These are phyloP conservation scores for Cryphonectria radicalis DNA, from an alignment of 2,329 filamentous ascomycete species.

Conservation along the genomic window DNA sequence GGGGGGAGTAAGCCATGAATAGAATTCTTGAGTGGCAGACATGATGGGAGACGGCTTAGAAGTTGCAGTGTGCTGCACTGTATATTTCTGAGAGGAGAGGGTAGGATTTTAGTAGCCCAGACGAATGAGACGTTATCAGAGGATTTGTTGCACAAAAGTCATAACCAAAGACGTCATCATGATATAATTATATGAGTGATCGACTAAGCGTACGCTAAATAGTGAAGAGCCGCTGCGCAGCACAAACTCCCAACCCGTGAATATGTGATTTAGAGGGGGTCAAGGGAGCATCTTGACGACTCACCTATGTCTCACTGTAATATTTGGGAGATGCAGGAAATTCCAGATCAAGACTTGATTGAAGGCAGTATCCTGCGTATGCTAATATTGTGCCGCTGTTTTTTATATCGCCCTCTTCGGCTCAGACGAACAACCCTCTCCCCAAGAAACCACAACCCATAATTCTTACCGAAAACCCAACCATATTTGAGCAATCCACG, in stretches of 20 bases:
- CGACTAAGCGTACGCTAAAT: background rate
- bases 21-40: constrained; percentile 11
- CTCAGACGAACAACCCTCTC: background rate
- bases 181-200: background rate
- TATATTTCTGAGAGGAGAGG: background rate
- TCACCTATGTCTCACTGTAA: background rate
- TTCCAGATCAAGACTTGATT: too few relatives aligned
- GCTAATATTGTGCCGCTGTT: too few relatives aligned
- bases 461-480: background rate
- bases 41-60: background rate
- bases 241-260: too few relatives aligned
- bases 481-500: background rate
- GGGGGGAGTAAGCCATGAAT: constrained; percentile 18
- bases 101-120: background rate
- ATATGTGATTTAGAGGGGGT: too few relatives aligned
- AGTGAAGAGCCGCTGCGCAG: background rate
- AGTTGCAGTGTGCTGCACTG: background rate
- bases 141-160: background rate
- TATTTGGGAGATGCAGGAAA: too few relatives aligned
- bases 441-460: background rate
- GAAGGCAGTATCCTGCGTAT: too few relatives aligned
- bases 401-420: background rate
- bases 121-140: background rate
- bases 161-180: background rate
- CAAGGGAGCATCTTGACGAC: background rate